Evolutionary conservation across 2,329 filamentous ascomycete genomes (phyloP), one percentile per base, ranked within the genome.

Genomic region (Coniochaeta prunicola): DNA sequence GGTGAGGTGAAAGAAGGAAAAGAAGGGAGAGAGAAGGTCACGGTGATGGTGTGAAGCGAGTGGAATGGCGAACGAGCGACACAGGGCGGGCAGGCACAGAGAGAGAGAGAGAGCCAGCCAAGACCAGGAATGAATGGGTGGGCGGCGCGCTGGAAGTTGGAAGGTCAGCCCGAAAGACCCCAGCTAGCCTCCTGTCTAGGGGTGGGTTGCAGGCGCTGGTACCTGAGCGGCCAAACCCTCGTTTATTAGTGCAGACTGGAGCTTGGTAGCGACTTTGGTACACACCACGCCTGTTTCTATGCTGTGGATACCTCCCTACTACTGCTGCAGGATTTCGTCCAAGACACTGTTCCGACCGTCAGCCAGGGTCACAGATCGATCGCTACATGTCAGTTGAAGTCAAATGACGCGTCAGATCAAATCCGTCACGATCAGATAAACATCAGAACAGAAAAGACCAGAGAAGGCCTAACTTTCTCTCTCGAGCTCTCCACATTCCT

Each of bases 1-100:
- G 34, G 57, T 58, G 28, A 58, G 56, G 45, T 24, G 58, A 36
- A 40, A 40, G 58, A 30, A 54, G 54, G 57, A 40, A 56, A 58
- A 17, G 53, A n/a, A 34, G 34, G 40, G 38, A 57, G n/a, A 36
- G 33, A 38, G 56, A 26, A 55, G 56, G 34, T 57, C 59, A 59
- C 58, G 56, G 61, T 61, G 38, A 54, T 53, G 56, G 55, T 59
- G 54, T 59, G 54, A 50, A 48, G 19, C 57, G 59, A 59, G 36
- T 28, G 54, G 40, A 48, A 48, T 28, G 42, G 42, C 38, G 38
- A 40, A 40, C 38, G 38, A 40, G 40, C 40, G 40, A 50, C 45
- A 26, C 21, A 28, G 30, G 30, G n/a, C n/a, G 45, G 24, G 42
- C 19, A 48, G 42, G 42, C 10, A 12, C 42, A 48, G n/a, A 48